Conservation (phyloP, 148 eudicot species). For the Heliosperma pusillum region DNA sequence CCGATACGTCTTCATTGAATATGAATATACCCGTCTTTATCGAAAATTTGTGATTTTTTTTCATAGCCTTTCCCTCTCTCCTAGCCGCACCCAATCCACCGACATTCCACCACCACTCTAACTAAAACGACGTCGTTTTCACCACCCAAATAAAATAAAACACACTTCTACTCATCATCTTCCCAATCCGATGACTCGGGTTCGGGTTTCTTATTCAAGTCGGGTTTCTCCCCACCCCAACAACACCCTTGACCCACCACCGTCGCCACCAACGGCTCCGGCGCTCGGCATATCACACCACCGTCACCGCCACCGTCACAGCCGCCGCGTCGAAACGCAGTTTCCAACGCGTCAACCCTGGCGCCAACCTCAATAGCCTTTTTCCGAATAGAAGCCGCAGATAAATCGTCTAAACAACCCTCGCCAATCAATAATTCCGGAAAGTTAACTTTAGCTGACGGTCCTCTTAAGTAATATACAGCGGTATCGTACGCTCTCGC, state of each 20-base stretch:
- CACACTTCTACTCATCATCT: conserved; percentile 19
- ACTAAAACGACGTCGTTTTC: not conserved
- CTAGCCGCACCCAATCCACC: conserved; percentile 24
- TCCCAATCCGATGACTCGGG: conserved; percentile 59
- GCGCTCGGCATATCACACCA: not conserved
- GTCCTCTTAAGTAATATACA: conserved; percentile 74
- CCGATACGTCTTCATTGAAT: too few species aligned
- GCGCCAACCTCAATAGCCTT: conserved; percentile 89
- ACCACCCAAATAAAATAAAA: not conserved
- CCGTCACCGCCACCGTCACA: not conserved
- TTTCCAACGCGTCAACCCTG: conserved; percentile 71
- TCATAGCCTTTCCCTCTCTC: conserved; percentile 9
- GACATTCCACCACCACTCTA: conserved; percentile 1
- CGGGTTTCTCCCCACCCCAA: conserved; percentile 60
- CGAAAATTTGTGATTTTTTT: too few species aligned
- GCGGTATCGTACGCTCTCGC: conserved; percentile 95
- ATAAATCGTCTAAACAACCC: conserved; percentile 30
- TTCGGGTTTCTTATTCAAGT: conserved; percentile 76
- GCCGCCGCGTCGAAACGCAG: conserved; percentile 21
- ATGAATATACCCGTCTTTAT: too few species aligned
- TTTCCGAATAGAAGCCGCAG: conserved; percentile 59
- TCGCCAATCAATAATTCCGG: conserved; percentile 53
- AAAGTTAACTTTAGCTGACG: conserved; percentile 69
- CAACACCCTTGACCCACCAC: conserved; percentile 26
- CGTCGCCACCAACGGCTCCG: not conserved